Conservation (phyloP, 73 alveolate species). For the Blepharisma stoltei region DNA sequence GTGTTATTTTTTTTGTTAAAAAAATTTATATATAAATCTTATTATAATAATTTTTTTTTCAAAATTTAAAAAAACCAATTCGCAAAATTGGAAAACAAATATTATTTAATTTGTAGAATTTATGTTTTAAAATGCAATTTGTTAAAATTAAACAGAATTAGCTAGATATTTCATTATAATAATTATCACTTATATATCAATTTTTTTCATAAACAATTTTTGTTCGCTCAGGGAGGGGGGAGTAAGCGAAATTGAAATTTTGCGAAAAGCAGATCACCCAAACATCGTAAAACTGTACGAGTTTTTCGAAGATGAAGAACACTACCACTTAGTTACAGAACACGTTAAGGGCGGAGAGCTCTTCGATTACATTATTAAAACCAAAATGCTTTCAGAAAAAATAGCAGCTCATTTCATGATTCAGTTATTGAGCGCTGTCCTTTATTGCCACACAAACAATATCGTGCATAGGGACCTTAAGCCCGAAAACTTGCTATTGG, state of each 20-base stretch:
- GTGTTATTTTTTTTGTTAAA: background rate
- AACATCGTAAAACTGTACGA: constrained; percentile 67
- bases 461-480: constrained; percentile 92
- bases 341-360: constrained; percentile 75
- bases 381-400: constrained; percentile 51
- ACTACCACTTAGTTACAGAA: constrained; percentile 74
- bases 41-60: too few relatives aligned
- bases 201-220: too few relatives aligned
- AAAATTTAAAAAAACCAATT: too few relatives aligned
- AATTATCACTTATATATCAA: too few relatives aligned
- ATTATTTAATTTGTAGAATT: too few relatives aligned
- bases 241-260: background rate
- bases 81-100: too few relatives aligned
- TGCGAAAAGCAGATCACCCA: constrained; percentile 57
- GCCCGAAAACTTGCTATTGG: constrained; percentile 87
- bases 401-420: constrained; percentile 64
- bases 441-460: constrained; percentile 84
- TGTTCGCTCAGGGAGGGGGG: too few relatives aligned
- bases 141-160: too few relatives aligned
- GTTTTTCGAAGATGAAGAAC: constrained; percentile 46
- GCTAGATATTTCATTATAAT: too few relatives aligned
- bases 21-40: background rate
- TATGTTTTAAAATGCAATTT: too few relatives aligned
- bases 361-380: constrained; percentile 53
- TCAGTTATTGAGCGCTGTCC: constrained; percentile 65